Percentiles rank a stretch among this genome's conserved stretches.
phyloP scores from a whole-genome alignment of 1,139 yeast genomes.

The Lodderomyces oxycetoniae region DNA sequence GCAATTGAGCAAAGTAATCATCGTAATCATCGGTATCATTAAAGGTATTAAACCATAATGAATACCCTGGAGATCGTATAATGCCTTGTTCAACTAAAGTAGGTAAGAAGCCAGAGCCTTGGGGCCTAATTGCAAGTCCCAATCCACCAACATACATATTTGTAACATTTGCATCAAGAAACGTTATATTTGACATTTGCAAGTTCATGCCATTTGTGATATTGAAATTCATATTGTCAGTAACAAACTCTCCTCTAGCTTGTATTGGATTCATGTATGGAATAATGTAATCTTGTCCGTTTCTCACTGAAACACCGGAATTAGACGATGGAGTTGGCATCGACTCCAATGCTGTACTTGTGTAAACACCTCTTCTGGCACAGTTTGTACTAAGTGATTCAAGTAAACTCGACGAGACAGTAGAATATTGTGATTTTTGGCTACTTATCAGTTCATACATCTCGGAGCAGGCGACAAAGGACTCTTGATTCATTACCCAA shows the following conservation, averaged over 20 bases:
- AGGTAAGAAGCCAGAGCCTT: conserved; percentile 41
- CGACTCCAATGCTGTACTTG: conserved; percentile 9
- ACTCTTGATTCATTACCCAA: conserved; percentile 31
- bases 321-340: conserved; percentile 14
- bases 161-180: conserved; percentile 24
- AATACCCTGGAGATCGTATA: conserved; percentile 49
- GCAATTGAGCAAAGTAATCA: conserved; percentile 32
- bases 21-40: conserved; percentile 8
- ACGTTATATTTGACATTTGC: conserved; percentile 22
- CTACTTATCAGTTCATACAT: neutral
- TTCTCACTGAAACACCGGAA: conserved; percentile 11
- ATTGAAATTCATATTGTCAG: conserved; percentile 22
- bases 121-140: conserved; percentile 49
- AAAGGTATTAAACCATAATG: conserved; percentile 42
- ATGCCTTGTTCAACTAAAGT: conserved; percentile 25
- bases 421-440: neutral
- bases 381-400: conserved; percentile 22
- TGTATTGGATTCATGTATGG: conserved; percentile 27
- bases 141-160: conserved; percentile 28
- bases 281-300: conserved; percentile 18
- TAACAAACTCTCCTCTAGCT: conserved; percentile 25
- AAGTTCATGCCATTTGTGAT: conserved; percentile 14
- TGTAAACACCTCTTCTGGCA: conserved; percentile 26
- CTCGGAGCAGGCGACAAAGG: conserved; percentile 21
- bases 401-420: conserved; percentile 12